A percentile compares a stretch with the other conserved stretches of the same genome.
phyloP scores from a whole-genome alignment of 352 stramenopile species.

The Phytophthora multivora region DNA sequence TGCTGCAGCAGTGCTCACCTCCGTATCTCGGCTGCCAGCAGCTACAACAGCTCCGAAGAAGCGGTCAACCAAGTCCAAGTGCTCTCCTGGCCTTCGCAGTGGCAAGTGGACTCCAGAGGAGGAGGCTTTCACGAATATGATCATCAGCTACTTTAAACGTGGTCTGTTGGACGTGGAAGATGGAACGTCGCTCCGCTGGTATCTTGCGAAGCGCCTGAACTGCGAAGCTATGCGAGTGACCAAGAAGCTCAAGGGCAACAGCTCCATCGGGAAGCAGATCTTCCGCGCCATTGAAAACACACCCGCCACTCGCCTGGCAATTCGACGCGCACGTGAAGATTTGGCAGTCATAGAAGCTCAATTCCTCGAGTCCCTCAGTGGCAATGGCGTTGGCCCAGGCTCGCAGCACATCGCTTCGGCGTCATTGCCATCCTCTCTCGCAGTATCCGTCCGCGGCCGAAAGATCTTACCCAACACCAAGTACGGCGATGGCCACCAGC shows the following conservation, averaged over 20 bases:
- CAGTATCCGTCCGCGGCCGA: slow-evolving; percentile 35
- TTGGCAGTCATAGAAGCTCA: slow-evolving; percentile 63
- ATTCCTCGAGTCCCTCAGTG: slow-evolving; percentile 75
- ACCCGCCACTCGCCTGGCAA: slow-evolving; percentile 56
- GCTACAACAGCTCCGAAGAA: slow-evolving; percentile 46
- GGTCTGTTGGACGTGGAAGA: slow-evolving; percentile 81
- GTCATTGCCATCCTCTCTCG: slow-evolving; percentile 29
- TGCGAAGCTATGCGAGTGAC: slow-evolving; percentile 90
- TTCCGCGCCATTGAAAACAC: slow-evolving; percentile 80
- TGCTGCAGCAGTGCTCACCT: slow-evolving; percentile 26
- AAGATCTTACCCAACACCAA: slow-evolving; percentile 43
- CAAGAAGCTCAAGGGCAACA: slow-evolving; percentile 91
- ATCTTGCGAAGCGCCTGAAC: slow-evolving; percentile 83
- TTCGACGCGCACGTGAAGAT: slow-evolving; percentile 57
- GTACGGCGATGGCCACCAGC: slow-evolving; percentile 9
- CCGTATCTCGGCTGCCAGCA: slow-evolving; percentile 19
- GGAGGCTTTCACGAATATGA: slow-evolving; percentile 81
- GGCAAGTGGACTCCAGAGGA: slow-evolving; percentile 89
- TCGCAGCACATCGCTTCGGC: slow-evolving; percentile 14
- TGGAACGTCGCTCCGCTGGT: slow-evolving; percentile 86
- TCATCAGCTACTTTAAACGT: slow-evolving; percentile 89
- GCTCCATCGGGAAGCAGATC: slow-evolving; percentile 89
- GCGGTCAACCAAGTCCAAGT: slow-evolving; percentile 89
- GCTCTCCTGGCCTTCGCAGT: slow-evolving; percentile 73
- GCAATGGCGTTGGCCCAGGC: slow-evolving; percentile 25